Evolutionary conservation across 129 eudicot genomes (phyloP), one percentile per base, ranked within the genome.

Genomic region (Lactuca saligna): DNA sequence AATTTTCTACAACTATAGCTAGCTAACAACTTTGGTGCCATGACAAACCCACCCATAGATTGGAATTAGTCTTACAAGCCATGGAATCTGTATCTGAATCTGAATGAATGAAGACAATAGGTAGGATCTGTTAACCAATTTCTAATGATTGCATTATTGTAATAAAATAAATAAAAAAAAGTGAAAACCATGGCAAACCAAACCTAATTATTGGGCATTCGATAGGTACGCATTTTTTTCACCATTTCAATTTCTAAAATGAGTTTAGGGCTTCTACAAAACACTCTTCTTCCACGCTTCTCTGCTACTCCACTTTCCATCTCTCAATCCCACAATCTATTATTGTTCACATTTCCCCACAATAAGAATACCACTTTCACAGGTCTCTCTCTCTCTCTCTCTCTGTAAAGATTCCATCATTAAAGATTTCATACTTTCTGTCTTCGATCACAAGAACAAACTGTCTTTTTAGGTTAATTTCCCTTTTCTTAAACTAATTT

Each of bases 191-290:
- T 68, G 16, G 46, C 29, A 7, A 54, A 17, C 38, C 14, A 49
- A 50, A 66, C 56, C 73, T 29, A 44, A 58, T 59, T 50, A 75
- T 58, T 42, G 63, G 69, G n/a, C 61, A 39, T 66, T 49, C 50
- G 14, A 63, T 54, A 39, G 48, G 50, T 68, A 59, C 61, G 53
- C 41, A 20, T 53, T 12, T 16, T 37, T 57, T 55, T 33, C 11
- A 20, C 42, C 38, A 11, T 17, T 56, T 12, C 54, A 66, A 59
- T 66, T 60, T 66, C 59, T 44, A 66, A 67, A 38, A 82, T 82
- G 87, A 83, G 71, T 62, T 74, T 79, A 72, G 78, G 82, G 78
- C 61, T 72, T 55, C 54, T 54, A 15, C 76, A 53, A 3, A 68
- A 76, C 11, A 65, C 56, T 16, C 72, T 48, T 56, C 71, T 62